Evolutionary conservation across 1,284 basidiomycete genomes (phyloP), one percentile per base, ranked within the genome.

Genomic region (Moniliophthora roreri): DNA sequence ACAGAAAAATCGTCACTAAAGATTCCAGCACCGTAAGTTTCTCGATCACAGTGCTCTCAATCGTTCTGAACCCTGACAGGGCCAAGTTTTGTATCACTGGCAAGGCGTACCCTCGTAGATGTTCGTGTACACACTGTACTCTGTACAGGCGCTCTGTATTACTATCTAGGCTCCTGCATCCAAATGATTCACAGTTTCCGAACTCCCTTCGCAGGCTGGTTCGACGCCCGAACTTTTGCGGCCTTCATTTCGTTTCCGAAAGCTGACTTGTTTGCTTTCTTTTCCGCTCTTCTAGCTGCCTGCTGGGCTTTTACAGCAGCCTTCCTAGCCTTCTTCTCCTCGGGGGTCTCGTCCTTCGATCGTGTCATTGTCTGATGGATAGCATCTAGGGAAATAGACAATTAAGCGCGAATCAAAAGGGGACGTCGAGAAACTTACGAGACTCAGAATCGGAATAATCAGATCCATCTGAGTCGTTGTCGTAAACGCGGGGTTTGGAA

Each of bases 241-340:
- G 80, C 76, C 67, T 86, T 89, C 23, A 87, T 74, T 67, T 96
- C 95, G 7, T 75, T 75, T 1, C 76, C 77, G 65, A 93, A 98
- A 51, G 85, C 77, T 56, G 91, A 85, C 62, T 87, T 91, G 28
- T 77, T 89, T 0, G 74, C 70, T 68, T 93, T 96, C 75, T 96
- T 98, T 66, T 93, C 89, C 11, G 70, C 75, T 41, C 94, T 79
- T 38, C 95, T 83, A 35, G 75, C 71, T 60, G 89, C 87, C 55
- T 90, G 81, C 59, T 93, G 89, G 7, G 79, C 81, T 70, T 98
- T 99, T 35, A 94, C 84, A 0, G 85, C 87, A n/a, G 83, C 78
- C 69, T 99, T 99, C 18, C 97, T 83, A 0, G 85, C 83, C 63
- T 87, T 93, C 70, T 93, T 93, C 42, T 92, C 93, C 60, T 95